Evolutionary conservation across 1,284 basidiomycete genomes (phyloP).

Genomic region (Malassezia pachydermatis): DNA sequence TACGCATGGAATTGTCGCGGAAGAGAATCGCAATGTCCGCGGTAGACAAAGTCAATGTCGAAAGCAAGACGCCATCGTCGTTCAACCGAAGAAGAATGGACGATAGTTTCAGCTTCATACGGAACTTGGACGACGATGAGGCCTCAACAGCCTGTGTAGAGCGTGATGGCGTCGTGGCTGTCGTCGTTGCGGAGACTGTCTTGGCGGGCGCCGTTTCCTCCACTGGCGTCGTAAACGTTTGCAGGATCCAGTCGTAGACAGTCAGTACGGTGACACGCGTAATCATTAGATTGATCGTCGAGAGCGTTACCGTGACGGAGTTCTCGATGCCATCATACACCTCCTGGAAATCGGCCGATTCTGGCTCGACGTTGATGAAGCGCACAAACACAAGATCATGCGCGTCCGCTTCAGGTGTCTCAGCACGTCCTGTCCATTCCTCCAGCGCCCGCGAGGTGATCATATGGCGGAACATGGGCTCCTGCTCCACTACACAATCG

Average conservation of each 20-base stretch:
- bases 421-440: background rate
- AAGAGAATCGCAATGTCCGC: slow-evolving; percentile 77
- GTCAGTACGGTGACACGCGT: slow-evolving; percentile 83
- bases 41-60: slow-evolving; percentile 80
- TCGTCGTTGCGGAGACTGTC: too few relatives aligned
- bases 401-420: slow-evolving; percentile 9
- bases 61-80: slow-evolving; percentile 63
- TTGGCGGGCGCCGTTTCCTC: slow-evolving; percentile 16
- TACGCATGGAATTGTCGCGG: slow-evolving; percentile 63
- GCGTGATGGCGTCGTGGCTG: slow-evolving; percentile 14
- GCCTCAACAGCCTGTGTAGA: slow-evolving; percentile 1
- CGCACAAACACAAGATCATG: slow-evolving; percentile 69
- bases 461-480: slow-evolving; percentile 55
- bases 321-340: slow-evolving; percentile 80
- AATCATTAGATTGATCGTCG: slow-evolving; percentile 81
- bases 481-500: slow-evolving; percentile 58
- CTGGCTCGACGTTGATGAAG: slow-evolving; percentile 70
- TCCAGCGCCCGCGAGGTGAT: slow-evolving; percentile 57
- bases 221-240: slow-evolving; percentile 44
- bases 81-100: slow-evolving; percentile 76
- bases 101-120: slow-evolving; percentile 73
- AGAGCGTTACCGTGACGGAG: slow-evolving; percentile 74
- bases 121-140: slow-evolving; percentile 56
- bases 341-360: slow-evolving; percentile 67
- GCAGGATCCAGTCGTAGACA: slow-evolving; percentile 96